phyloP scores from a whole-genome alignment of 2,329 filamentous ascomycete species.

The Xylariaceae sp. region DNA sequence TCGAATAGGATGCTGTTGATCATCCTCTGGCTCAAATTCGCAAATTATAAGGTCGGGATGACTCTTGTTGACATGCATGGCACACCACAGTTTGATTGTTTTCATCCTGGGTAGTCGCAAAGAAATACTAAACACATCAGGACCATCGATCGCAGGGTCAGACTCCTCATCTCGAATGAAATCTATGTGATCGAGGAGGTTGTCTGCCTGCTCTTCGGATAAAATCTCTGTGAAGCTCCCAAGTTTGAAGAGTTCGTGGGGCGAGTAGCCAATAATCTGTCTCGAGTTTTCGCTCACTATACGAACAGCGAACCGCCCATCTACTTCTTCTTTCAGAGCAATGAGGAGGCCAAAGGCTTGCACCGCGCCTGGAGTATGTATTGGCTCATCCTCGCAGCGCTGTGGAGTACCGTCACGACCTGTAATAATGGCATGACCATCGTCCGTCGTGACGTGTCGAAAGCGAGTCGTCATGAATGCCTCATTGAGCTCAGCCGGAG shows the following conservation, averaged over 20 bases:
- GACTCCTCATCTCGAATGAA: slow-evolving; percentile 85
- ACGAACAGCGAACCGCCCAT: slow-evolving; percentile 72
- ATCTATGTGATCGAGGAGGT: slow-evolving; percentile 83
- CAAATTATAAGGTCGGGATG: slow-evolving; percentile 79
- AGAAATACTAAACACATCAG: slow-evolving; percentile 84
- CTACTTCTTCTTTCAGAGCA: slow-evolving; percentile 72
- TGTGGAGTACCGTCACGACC: slow-evolving; percentile 77
- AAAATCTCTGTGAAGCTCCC: slow-evolving; percentile 83
- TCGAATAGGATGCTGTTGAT: slow-evolving; percentile 70
- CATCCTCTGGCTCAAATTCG: slow-evolving; percentile 88
- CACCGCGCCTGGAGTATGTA: slow-evolving; percentile 82
- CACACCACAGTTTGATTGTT: slow-evolving; percentile 81
- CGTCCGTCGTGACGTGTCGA: slow-evolving; percentile 76
- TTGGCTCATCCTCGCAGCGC: slow-evolving; percentile 88
- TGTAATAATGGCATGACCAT: slow-evolving; percentile 83
- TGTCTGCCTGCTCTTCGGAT: slow-evolving; percentile 82
- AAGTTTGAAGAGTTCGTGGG: slow-evolving; percentile 75
- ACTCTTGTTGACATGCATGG: slow-evolving; percentile 75
- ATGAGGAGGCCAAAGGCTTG: slow-evolving; percentile 82
- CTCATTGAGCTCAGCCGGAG: slow-evolving; percentile 42
- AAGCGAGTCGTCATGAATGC: slow-evolving; percentile 74
- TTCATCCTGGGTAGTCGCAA: slow-evolving; percentile 64
- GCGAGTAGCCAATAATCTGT: slow-evolving; percentile 76
- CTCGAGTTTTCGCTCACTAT: slow-evolving; percentile 84
- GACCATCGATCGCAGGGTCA: slow-evolving; percentile 76